Percentiles rank a stretch among this genome's conserved stretches.
Evolutionary conservation across 2,329 filamentous ascomycete genomes (phyloP).

Genomic region (Aspergillus fischeri): DNA sequence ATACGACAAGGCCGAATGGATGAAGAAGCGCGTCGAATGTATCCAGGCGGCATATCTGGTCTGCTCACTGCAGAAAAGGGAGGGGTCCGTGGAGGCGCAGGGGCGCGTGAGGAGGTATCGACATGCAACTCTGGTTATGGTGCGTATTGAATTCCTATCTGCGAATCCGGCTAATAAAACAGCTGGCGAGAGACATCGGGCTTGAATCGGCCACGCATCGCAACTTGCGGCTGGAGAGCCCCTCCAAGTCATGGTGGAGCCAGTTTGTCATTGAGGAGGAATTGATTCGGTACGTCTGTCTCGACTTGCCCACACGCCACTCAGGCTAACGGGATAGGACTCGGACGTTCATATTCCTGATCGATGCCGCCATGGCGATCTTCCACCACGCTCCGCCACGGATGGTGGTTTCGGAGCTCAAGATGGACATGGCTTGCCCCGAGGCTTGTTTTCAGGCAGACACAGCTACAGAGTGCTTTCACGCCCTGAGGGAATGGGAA

Average conservation of each 20-base stretch:
- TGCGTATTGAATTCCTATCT: slow-evolving; percentile 1
- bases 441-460: slow-evolving; percentile 27
- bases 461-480: slow-evolving; percentile 17
- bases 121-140: slow-evolving; percentile 21
- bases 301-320: background rate
- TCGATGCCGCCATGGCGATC: slow-evolving; percentile 27
- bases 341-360: slow-evolving; percentile 23
- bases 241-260: slow-evolving; percentile 17
- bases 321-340: slow-evolving; percentile 10
- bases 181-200: slow-evolving; percentile 18
- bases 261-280: slow-evolving; percentile 22
- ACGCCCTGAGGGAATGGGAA: slow-evolving; percentile 15
- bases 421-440: slow-evolving; percentile 23
- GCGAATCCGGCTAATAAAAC: background rate
- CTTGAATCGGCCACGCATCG: slow-evolving; percentile 15
- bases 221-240: background rate
- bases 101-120: slow-evolving; percentile 17
- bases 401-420: slow-evolving; percentile 23
- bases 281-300: slow-evolving; percentile 18
- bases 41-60: slow-evolving; percentile 23
- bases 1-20: background rate
- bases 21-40: slow-evolving; percentile 14
- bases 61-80: slow-evolving; percentile 22
- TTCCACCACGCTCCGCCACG: slow-evolving; percentile 26
- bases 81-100: slow-evolving; percentile 18